Evolutionary conservation across 305 asterid genomes (phyloP), one percentile per base, ranked within the genome.

Genomic region (Rubia tinctorum): DNA sequence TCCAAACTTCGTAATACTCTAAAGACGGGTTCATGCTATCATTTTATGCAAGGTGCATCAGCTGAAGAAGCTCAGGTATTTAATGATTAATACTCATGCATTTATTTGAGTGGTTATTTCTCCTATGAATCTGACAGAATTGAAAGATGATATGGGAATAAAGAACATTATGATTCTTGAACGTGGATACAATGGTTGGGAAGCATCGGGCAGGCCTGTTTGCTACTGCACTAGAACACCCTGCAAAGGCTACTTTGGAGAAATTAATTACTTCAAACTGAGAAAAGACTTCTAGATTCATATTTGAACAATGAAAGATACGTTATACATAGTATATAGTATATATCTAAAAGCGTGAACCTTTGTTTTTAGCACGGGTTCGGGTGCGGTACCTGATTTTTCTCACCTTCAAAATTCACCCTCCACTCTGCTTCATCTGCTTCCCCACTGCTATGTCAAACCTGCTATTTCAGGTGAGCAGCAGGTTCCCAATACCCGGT

Each of bases 171-270:
- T 93, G 96, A 82, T 91, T 65, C 78, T 93, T 71, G 96, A 93
- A 58, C 91, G 90, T 0, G 98, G 98, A 43, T 93, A 73, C 72
- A 93, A 88, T 68, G 98, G 97, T 37, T 93, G 97, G 97, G 96
- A 90, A 85, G 84, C 97, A 73, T 86, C 96, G 0, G 98, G 97
- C 61, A 85, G 83, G 67, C 97, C 97, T 3, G 88, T 93, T 65
- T 91, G 98, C 71, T 93, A 83, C 71, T 93, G 98, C 88, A 82
- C 75, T 63, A 88, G 88, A 20, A 61, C 49, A 30, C 85, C 91
- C 64, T 91, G 98, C 86, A 93, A 90, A 78, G 89, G 34, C 37
- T 12, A 20, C 61, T 17, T 53, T 27, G 66, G 17, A 23, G 15
- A 27, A 15, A 37, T 4, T 11, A 22, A 40, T 13, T 18, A 22